These are phyloP conservation scores for Fomitopsis schrenkii DNA, from an alignment of 1,284 basidiomycete genomes.

Conservation along the genomic window DNA sequence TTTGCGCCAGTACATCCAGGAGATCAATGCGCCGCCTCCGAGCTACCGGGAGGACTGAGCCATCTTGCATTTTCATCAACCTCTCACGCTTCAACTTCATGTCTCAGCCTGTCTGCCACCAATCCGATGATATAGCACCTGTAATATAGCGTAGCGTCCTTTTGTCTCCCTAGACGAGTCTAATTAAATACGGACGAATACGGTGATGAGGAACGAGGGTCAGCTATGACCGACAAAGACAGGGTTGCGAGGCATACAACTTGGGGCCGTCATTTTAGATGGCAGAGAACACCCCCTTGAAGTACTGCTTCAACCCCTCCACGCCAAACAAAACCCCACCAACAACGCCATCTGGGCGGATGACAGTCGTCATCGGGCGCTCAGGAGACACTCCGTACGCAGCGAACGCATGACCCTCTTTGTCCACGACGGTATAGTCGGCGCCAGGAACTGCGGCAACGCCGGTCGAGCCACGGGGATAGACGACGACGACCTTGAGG, in stretches of 20 bases:
- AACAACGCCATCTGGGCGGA: slow-evolving; percentile 21
- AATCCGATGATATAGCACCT: too few relatives aligned
- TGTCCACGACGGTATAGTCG: slow-evolving; percentile 9
- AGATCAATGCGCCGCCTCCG: too few relatives aligned
- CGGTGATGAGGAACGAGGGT: too few relatives aligned
- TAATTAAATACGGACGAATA: too few relatives aligned
- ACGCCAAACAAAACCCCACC: slow-evolving; percentile 12
- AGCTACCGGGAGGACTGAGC: too few relatives aligned
- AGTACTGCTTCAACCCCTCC: slow-evolving; percentile 11
- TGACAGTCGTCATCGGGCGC: slow-evolving; percentile 8
- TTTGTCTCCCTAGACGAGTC: too few relatives aligned
- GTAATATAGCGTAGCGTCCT: too few relatives aligned
- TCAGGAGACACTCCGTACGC: slow-evolving; percentile 10
- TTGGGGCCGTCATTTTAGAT: neutral
- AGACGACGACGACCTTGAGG: slow-evolving; percentile 5
- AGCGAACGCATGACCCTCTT: slow-evolving; percentile 11
- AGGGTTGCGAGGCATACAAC: too few relatives aligned
- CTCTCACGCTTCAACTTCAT: too few relatives aligned
- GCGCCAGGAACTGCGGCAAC: neutral
- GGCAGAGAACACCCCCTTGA: neutral
- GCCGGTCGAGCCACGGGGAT: neutral
- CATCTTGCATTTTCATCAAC: too few relatives aligned
- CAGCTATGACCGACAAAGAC: neutral
- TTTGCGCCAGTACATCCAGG: too few relatives aligned
- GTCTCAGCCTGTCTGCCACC: too few relatives aligned